Conservation (phyloP, 768 basidiomycete genomes). For the Phaeotremella skinneri region DNA sequence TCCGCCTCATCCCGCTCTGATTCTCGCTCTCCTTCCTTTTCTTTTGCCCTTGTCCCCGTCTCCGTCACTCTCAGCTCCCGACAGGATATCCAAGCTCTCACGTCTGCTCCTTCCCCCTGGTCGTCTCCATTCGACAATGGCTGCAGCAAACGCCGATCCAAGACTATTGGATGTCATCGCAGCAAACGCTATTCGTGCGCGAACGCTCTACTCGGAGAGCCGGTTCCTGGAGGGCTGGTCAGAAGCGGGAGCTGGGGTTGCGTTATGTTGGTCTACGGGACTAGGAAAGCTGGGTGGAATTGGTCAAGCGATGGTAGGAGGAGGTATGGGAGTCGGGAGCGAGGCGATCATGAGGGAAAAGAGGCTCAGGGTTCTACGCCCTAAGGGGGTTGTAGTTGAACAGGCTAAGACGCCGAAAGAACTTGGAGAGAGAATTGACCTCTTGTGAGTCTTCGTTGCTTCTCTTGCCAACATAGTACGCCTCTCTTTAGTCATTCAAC, state of each 20-base stretch:
- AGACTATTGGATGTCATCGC: constrained; percentile 34
- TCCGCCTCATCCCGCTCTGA: constrained; percentile 13
- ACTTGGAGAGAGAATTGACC: constrained; percentile 24
- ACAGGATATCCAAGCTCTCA: constrained; percentile 2
- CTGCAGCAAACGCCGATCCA: constrained; percentile 22
- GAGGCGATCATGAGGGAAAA: background rate
- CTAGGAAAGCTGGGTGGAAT: constrained; percentile 28
- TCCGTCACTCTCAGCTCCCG: constrained; percentile 2
- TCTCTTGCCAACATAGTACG: background rate
- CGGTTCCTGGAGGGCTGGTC: constrained; percentile 32
- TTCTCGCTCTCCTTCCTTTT: constrained; percentile 20
- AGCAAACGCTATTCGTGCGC: constrained; percentile 17
- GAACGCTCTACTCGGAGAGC: constrained; percentile 9
- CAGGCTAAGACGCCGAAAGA: constrained; percentile 22
- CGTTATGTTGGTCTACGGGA: constrained; percentile 24
- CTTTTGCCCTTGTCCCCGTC: constrained; percentile 17
- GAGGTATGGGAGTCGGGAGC: background rate
- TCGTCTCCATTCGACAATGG: background rate
- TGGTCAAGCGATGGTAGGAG: constrained; percentile 15
- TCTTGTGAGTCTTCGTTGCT: constrained; percentile 33
- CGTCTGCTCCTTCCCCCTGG: constrained; percentile 12
- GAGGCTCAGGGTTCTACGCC: constrained; percentile 5
- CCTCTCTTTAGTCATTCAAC: background rate
- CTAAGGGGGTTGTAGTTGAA: constrained; percentile 16
- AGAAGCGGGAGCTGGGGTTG: constrained; percentile 12